Percentiles rank a stretch among this genome's conserved stretches.
phyloP scores from a whole-genome alignment of 2,329 filamentous ascomycete species.

The Rasamsonia emersonii region DNA sequence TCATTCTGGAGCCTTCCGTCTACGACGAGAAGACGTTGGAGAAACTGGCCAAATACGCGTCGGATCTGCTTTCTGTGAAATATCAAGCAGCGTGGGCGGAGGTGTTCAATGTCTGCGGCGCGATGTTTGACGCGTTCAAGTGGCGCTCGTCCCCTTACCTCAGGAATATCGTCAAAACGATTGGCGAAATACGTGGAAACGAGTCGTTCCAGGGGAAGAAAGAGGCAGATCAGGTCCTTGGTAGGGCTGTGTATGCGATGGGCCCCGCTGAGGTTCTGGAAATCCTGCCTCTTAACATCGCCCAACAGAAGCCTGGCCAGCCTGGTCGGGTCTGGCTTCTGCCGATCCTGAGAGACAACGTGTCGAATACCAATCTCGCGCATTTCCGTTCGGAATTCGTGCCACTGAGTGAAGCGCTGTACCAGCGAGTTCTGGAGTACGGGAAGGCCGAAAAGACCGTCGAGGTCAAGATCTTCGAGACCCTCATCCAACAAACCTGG shows the following conservation, averaged over 20 bases:
- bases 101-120: conserved; percentile 78
- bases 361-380: conserved; percentile 75
- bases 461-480: conserved; percentile 97
- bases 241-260: conserved; percentile 80
- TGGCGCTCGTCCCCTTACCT: conserved; percentile 80
- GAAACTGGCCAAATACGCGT: conserved; percentile 63
- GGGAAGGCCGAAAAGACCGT: conserved; percentile 79
- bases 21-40: conserved; percentile 86
- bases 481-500: conserved; percentile 92
- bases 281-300: conserved; percentile 78
- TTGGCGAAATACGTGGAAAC: conserved; percentile 81
- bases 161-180: conserved; percentile 61
- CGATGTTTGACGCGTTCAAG: conserved; percentile 71
- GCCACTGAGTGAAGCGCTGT: conserved; percentile 81
- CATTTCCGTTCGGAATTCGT: conserved; percentile 85
- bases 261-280: conserved; percentile 76
- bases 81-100: conserved; percentile 94
- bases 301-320: conserved; percentile 65
- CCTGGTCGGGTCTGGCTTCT: conserved; percentile 90
- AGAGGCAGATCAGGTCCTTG: conserved; percentile 83
- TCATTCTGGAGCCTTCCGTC: conserved; percentile 79
- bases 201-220: conserved; percentile 89
- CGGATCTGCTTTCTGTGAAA: conserved; percentile 73
- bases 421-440: conserved; percentile 78
- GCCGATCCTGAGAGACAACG: conserved; percentile 79